Evolutionary conservation across 139 green algal species (phyloP).

Genomic region (Bryopsis sp.): DNA sequence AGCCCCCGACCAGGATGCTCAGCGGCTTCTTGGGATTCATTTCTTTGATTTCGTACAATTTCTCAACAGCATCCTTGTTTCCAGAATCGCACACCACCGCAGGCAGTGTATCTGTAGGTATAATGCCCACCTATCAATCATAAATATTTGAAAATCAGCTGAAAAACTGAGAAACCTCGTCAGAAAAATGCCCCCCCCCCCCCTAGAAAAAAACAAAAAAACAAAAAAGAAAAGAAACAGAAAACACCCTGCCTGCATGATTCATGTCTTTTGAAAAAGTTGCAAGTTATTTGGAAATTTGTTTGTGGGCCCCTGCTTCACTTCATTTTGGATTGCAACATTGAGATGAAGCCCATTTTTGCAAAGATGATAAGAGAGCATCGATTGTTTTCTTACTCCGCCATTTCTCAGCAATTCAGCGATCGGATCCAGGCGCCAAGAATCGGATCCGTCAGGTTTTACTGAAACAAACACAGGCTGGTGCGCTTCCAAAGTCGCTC

Average conservation of each 20-base stretch:
- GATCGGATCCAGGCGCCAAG: slow-evolving; percentile 57
- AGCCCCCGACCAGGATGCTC: slow-evolving; percentile 51
- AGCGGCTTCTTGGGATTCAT: slow-evolving; percentile 62
- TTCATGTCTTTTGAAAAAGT: too few species aligned
- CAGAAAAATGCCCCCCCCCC: neutral
- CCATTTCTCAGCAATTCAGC: slow-evolving; percentile 45
- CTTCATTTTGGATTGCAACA: too few species aligned
- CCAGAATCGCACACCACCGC: slow-evolving; percentile 71
- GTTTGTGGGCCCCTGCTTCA: too few species aligned
- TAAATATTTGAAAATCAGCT: slow-evolving; percentile 3
- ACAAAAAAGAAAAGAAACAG: too few species aligned
- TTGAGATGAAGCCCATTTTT: too few species aligned
- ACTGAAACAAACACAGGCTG: slow-evolving; percentile 20
- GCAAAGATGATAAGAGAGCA: neutral
- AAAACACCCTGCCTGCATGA: too few species aligned
- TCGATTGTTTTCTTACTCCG: slow-evolving; percentile 30
- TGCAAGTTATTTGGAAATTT: too few species aligned
- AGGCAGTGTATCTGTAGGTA: slow-evolving; percentile 78
- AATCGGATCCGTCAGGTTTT: slow-evolving; percentile 53
- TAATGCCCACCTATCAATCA: slow-evolving; percentile 59
- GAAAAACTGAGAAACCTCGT: neutral
- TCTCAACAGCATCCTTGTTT: slow-evolving; percentile 49
- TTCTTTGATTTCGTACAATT: slow-evolving; percentile 62
- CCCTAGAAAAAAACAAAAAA: too few species aligned
- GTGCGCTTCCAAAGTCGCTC: too few species aligned